Evolutionary conservation across 2,329 filamentous ascomycete species (phyloP).

Genomic region (Tolypocladium album): DNA sequence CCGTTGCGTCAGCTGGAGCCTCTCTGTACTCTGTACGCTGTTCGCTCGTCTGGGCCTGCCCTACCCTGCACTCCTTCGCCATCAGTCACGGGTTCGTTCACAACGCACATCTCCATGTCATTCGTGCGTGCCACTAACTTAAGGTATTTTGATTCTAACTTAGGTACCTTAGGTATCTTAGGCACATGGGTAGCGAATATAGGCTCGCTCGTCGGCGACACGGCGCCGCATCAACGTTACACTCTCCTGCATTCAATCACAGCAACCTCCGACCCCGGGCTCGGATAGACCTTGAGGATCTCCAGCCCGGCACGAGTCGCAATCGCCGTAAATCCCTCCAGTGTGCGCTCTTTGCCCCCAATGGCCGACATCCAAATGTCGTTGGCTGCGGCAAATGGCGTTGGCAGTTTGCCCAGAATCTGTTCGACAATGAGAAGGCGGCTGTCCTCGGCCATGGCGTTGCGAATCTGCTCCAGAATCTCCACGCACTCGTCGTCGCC

Average conservation of each 20-base stretch:
- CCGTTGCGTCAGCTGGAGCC: too few relatives aligned
- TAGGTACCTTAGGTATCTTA: too few relatives aligned
- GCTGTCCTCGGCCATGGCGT: constrained; percentile 20
- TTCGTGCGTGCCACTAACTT: neutral
- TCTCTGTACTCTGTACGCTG: too few relatives aligned
- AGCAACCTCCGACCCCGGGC: constrained; percentile 3
- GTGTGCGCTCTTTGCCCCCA: constrained; percentile 21
- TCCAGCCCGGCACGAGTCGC: constrained; percentile 13
- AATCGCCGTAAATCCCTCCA: constrained; percentile 13
- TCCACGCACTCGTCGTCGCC: constrained; percentile 17
- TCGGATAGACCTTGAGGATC: constrained; percentile 11
- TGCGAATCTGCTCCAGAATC: constrained; percentile 17
- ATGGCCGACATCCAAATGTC: constrained; percentile 21
- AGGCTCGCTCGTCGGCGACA: neutral
- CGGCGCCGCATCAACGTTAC: neutral
- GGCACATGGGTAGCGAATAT: too few relatives aligned
- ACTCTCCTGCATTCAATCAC: constrained; percentile 10
- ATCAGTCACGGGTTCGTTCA: neutral
- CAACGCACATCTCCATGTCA: neutral
- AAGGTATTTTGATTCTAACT: neutral
- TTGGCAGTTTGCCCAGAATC: constrained; percentile 16
- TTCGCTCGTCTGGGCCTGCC: too few relatives aligned
- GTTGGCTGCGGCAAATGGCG: constrained; percentile 10
- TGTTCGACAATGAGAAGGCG: constrained; percentile 21
- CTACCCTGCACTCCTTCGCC: neutral